phyloP scores from a whole-genome alignment of 768 basidiomycete genomes.

The Peribolospora baueri region DNA sequence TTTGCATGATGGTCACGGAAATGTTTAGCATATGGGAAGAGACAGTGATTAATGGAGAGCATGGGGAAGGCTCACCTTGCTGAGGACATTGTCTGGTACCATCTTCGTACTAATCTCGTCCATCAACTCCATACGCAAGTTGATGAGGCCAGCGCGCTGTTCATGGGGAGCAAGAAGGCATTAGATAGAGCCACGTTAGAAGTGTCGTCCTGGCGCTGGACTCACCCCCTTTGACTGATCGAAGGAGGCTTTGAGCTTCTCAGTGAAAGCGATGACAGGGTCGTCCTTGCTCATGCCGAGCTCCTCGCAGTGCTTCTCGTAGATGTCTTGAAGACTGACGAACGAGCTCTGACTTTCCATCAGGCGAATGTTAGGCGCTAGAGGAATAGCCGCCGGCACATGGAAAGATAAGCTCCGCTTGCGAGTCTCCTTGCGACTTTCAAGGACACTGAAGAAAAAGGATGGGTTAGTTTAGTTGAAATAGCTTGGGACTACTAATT shows the following conservation, averaged over 20 bases:
- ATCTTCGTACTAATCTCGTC: slow-evolving; percentile 72
- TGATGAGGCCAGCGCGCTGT: slow-evolving; percentile 30
- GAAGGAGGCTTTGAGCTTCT: slow-evolving; percentile 34
- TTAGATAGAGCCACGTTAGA: background rate
- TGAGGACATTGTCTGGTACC: slow-evolving; percentile 67
- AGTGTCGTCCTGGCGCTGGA: slow-evolving; percentile 2
- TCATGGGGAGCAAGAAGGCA: background rate
- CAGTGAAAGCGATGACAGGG: slow-evolving; percentile 57
- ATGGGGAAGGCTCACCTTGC: slow-evolving; percentile 32
- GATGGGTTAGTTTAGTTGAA: background rate
- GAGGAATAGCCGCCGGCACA: slow-evolving; percentile 57
- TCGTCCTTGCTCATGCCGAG: slow-evolving; percentile 60
- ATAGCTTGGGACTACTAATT: background rate
- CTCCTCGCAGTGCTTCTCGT: slow-evolving; percentile 62
- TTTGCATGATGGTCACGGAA: background rate
- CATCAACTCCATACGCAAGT: slow-evolving; percentile 50
- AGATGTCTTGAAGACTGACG: slow-evolving; percentile 72
- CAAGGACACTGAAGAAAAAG: slow-evolving; percentile 35
- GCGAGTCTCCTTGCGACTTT: slow-evolving; percentile 70
- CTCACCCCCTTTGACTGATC: background rate
- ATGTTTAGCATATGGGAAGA: background rate
- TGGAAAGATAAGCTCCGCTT: slow-evolving; percentile 82
- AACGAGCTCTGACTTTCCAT: slow-evolving; percentile 83
- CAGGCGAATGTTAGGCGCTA: slow-evolving; percentile 53
- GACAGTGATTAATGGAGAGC: background rate